Conservation (phyloP, 768 basidiomycete species). For the Hygrophorus pudorinus region DNA sequence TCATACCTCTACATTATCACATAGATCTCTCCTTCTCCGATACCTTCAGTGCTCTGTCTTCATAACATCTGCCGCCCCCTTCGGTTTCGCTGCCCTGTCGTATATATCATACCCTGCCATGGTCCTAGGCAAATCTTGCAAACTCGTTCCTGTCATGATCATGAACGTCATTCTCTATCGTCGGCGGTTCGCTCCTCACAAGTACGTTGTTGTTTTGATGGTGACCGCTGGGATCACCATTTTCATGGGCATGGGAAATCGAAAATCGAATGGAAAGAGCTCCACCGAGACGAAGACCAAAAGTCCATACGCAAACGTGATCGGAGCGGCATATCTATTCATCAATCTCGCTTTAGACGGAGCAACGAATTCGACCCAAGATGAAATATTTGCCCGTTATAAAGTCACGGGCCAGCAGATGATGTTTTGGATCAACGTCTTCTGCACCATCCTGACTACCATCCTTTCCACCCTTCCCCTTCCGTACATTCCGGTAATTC, state of each 20-base stretch:
- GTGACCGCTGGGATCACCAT: constrained; percentile 87
- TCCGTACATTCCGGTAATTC: constrained; percentile 74
- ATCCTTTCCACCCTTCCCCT: constrained; percentile 65
- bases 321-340: constrained; percentile 68
- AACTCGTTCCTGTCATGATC: constrained; percentile 96
- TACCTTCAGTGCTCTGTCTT: constrained; percentile 82
- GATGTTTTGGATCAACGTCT: constrained; percentile 97
- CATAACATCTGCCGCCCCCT: constrained; percentile 87
- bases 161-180: constrained; percentile 97
- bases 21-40: constrained; percentile 46
- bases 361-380: constrained; percentile 90
- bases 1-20: constrained; percentile 24
- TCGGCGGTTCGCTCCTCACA: constrained; percentile 84
- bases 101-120: constrained; percentile 98
- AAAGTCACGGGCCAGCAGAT: constrained; percentile 85
- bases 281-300: constrained; percentile 23
- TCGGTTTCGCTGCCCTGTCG: constrained; percentile 90
- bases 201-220: constrained; percentile 91
- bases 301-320: constrained; percentile 46
- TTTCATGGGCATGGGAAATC: constrained; percentile 84
- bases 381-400: constrained; percentile 83
- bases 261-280: constrained; percentile 33
- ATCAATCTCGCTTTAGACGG: constrained; percentile 91
- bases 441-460: constrained; percentile 67
- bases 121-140: constrained; percentile 98